These are phyloP conservation scores for Achaetomium macrosporum DNA, from an alignment of 2,329 filamentous ascomycete species.

Conservation along the genomic window DNA sequence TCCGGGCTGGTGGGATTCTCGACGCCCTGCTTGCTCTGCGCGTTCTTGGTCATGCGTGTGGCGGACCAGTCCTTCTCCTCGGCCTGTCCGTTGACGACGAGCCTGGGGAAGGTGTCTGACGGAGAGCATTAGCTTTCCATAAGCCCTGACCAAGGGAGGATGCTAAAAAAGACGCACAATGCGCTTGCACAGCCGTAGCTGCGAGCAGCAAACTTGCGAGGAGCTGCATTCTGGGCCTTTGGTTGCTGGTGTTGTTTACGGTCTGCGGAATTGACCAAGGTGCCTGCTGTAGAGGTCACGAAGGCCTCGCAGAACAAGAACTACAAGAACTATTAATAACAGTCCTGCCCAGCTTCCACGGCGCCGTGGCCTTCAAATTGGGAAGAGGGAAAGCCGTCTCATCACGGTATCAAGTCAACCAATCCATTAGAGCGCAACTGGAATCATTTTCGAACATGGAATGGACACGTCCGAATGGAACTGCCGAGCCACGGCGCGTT, in stretches of 20 bases:
- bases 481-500: slow-evolving; percentile 7
- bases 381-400: no score
- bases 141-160: background rate
- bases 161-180: slow-evolving; percentile 21
- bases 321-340: background rate
- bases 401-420: no score
- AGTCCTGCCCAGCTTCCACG: no score
- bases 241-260: background rate
- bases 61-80: slow-evolving; percentile 32
- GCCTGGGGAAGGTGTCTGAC: slow-evolving; percentile 32
- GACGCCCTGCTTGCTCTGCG: slow-evolving; percentile 32
- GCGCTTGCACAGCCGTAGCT: slow-evolving; percentile 22
- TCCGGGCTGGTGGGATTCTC: slow-evolving; percentile 29
- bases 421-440: no score
- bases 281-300: background rate
- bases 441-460: background rate
- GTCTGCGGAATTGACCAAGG: background rate
- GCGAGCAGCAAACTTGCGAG: slow-evolving; percentile 21
- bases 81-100: slow-evolving; percentile 31
- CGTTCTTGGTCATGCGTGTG: slow-evolving; percentile 34
- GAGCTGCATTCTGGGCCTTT: slow-evolving; percentile 22
- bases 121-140: background rate
- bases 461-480: background rate
- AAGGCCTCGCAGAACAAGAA: background rate
- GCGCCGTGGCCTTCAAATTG: no score